A percentile compares a stretch with the other conserved stretches of the same genome.
Conservation (phyloP, 225 moss, liverwort and hornwort species). For the Asterella californica region DNA sequence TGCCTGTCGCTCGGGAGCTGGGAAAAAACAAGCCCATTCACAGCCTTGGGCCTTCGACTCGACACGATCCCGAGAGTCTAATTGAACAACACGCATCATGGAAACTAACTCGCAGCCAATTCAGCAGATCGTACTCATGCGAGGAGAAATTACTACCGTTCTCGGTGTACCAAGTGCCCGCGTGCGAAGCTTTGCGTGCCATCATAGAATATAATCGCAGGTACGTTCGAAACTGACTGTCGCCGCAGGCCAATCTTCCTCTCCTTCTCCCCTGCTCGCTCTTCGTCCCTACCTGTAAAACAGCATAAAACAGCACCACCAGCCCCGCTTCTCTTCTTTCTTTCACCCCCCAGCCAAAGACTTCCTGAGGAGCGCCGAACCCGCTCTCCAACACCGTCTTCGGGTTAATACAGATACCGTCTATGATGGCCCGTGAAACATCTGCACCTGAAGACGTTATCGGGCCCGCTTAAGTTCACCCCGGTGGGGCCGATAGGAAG, state of each 20-base stretch:
- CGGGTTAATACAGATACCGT: neutral
- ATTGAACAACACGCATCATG: neutral
- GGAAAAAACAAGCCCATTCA: neutral
- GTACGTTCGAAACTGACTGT: neutral
- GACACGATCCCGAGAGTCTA: neutral
- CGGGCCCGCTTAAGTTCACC: neutral
- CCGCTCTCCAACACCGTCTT: neutral
- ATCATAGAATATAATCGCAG: conserved; percentile 18
- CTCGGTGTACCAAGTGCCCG: conserved; percentile 88
- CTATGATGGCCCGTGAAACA: neutral
- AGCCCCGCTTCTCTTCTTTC: neutral
- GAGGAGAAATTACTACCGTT: conserved; percentile 44
- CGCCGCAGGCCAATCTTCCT: neutral
- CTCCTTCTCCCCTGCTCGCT: neutral
- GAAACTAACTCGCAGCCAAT: neutral
- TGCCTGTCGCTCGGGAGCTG: no score
- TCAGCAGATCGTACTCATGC: neutral
- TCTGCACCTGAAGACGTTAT: neutral
- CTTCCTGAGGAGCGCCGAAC: neutral
- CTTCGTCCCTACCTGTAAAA: neutral
- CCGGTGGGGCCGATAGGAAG: neutral
- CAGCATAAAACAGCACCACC: neutral
- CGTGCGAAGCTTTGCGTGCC: conserved; percentile 84
- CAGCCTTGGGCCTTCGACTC: neutral
- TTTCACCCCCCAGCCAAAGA: neutral